phyloP scores from a whole-genome alignment of 2,329 filamentous ascomycete genomes.

The Epichloe elymi region DNA sequence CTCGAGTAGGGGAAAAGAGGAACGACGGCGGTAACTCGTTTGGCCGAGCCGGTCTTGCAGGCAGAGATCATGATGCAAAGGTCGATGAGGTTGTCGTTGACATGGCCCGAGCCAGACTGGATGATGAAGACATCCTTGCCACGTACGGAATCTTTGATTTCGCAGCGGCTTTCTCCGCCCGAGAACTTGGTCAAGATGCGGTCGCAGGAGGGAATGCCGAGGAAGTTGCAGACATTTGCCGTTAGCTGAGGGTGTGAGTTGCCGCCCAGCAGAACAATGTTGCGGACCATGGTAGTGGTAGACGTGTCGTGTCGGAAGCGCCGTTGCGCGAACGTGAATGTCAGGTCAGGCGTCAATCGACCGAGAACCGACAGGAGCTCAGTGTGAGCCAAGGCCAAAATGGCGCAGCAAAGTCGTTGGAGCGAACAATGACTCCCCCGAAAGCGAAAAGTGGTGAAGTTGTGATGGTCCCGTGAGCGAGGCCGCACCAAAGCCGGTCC shows the following conservation, averaged over 20 bases:
- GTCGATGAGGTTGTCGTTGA: slow-evolving; percentile 95
- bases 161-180: slow-evolving; percentile 86
- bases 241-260: slow-evolving; percentile 84
- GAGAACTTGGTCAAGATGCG: slow-evolving; percentile 86
- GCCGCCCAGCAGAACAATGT: slow-evolving; percentile 86
- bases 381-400: background rate
- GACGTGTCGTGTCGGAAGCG: background rate
- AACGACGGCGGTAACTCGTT: slow-evolving; percentile 83
- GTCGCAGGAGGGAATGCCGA: slow-evolving; percentile 75
- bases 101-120: slow-evolving; percentile 79
- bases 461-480: slow-evolving; percentile 2
- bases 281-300: slow-evolving; percentile 63
- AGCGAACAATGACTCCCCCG: background rate
- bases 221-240: slow-evolving; percentile 73
- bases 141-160: slow-evolving; percentile 91
- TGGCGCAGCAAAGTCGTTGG: background rate
- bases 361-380: background rate
- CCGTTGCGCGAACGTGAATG: background rate
- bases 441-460: background rate
- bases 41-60: slow-evolving; percentile 87
- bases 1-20: slow-evolving; percentile 94
- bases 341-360: background rate
- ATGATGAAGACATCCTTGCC: slow-evolving; percentile 99
- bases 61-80: slow-evolving; percentile 97
- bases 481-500: slow-evolving; percentile 1